phyloP scores from a whole-genome alignment of 257 asterid genomes.

The Plantago major region DNA sequence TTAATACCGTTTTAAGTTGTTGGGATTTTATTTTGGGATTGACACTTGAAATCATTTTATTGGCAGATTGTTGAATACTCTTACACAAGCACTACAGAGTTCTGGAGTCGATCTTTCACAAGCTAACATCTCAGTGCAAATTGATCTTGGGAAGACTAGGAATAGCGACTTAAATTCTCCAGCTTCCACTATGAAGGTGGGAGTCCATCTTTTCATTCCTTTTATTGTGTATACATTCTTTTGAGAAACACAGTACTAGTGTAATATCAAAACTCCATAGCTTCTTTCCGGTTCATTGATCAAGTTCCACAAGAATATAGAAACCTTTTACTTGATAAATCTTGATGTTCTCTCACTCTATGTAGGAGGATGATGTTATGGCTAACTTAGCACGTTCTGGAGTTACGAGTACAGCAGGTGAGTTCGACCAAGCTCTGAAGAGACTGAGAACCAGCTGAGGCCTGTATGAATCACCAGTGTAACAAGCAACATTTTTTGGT shows the following conservation, averaged over 20 bases:
- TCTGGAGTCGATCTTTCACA: conserved; percentile 84
- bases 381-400: conserved; percentile 32
- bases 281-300: neutral
- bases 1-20: too few species aligned
- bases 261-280: neutral
- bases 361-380: conserved; percentile 39
- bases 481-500: conserved; percentile 39
- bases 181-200: conserved; percentile 55
- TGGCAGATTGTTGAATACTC: conserved; percentile 72
- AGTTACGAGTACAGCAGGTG: conserved; percentile 43
- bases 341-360: neutral
- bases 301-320: neutral
- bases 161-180: conserved; percentile 43
- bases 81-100: conserved; percentile 73
- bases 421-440: conserved; percentile 51
- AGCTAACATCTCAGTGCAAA: conserved; percentile 83
- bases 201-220: neutral
- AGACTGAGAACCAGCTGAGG: conserved; percentile 68
- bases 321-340: neutral
- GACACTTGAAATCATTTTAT: neutral
- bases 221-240: too few species aligned
- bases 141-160: conserved; percentile 72
- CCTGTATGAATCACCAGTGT: conserved; percentile 23
- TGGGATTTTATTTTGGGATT: neutral
- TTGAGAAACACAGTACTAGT: neutral